Conservation (phyloP, 768 basidiomycete genomes). For the Suillus cothurnatus region DNA sequence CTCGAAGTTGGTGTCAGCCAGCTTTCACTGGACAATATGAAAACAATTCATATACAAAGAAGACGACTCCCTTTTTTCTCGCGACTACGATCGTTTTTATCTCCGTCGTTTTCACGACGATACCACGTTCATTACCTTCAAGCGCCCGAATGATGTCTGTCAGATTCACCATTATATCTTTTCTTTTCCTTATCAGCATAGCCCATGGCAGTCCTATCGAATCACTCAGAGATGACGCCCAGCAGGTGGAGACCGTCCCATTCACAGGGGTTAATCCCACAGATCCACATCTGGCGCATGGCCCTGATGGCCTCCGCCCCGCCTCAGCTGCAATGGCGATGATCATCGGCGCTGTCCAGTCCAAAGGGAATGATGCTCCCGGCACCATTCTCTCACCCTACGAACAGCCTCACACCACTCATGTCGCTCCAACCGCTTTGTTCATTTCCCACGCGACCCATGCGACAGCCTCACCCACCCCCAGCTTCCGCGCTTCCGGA, state of each 20-base stretch:
- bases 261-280: background rate
- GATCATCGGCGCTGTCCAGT: conserved; percentile 5
- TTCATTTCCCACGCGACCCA: background rate
- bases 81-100: background rate
- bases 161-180: background rate
- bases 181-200: background rate
- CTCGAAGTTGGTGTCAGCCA: background rate
- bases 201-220: background rate
- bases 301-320: conserved; percentile 8
- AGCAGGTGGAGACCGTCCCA: conserved; percentile 1
- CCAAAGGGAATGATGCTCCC: conserved; percentile 7
- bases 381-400: conserved; percentile 17
- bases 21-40: background rate
- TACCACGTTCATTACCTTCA: conserved; percentile 9
- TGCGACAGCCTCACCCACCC: background rate
- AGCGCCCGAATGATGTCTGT: background rate
- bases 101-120: background rate
- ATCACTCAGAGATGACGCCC: conserved; percentile 13
- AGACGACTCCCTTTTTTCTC: background rate
- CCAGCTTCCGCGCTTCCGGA: conserved; percentile 14
- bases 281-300: background rate
- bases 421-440: background rate
- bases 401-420: background rate
- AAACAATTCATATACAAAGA: background rate
- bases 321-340: conserved; percentile 9